Evolutionary conservation across 1,284 basidiomycete genomes (phyloP).

Genomic region (Pseudozyma pruni): DNA sequence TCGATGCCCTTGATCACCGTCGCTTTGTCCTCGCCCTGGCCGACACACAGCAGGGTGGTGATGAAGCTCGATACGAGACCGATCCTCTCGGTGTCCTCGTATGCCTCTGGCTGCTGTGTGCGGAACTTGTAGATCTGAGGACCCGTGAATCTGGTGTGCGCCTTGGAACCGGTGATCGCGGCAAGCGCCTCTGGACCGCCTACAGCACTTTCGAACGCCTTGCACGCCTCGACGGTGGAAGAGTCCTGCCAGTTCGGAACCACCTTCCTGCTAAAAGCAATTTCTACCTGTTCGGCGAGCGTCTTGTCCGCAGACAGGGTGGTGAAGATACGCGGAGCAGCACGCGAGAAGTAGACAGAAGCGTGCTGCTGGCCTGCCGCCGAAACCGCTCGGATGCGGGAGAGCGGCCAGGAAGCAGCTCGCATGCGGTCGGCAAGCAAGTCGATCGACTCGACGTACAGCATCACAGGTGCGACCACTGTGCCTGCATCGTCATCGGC

Average conservation of each 20-base stretch:
- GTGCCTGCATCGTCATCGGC: slow-evolving; percentile 66
- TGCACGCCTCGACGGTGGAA: slow-evolving; percentile 81
- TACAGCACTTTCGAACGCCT: slow-evolving; percentile 71
- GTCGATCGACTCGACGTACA: slow-evolving; percentile 87
- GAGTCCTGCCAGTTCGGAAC: slow-evolving; percentile 94
- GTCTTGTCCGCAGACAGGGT: slow-evolving; percentile 72
- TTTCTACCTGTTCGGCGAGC: slow-evolving; percentile 71
- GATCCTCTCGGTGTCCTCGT: slow-evolving; percentile 77
- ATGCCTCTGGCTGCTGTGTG: slow-evolving; percentile 73
- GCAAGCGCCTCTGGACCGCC: slow-evolving; percentile 80
- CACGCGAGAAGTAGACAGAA: slow-evolving; percentile 83
- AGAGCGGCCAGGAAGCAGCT: slow-evolving; percentile 73
- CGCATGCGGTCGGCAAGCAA: slow-evolving; percentile 79
- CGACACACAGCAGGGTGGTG: slow-evolving; percentile 77
- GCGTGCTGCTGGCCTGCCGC: slow-evolving; percentile 92
- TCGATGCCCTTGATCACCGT: slow-evolving; percentile 74
- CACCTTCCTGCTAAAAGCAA: slow-evolving; percentile 76
- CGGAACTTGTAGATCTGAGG: slow-evolving; percentile 81
- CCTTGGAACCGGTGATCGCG: slow-evolving; percentile 81
- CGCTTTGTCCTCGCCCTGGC: slow-evolving; percentile 63
- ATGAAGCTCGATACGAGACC: slow-evolving; percentile 86
- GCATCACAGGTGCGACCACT: slow-evolving; percentile 80
- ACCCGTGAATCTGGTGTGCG: slow-evolving; percentile 88
- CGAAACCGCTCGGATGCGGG: slow-evolving; percentile 75
- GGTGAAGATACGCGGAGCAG: slow-evolving; percentile 73